These are phyloP conservation scores for Eragrostis tef DNA, from an alignment of 202 grass and related monocot genomes.

Conservation along the genomic window DNA sequence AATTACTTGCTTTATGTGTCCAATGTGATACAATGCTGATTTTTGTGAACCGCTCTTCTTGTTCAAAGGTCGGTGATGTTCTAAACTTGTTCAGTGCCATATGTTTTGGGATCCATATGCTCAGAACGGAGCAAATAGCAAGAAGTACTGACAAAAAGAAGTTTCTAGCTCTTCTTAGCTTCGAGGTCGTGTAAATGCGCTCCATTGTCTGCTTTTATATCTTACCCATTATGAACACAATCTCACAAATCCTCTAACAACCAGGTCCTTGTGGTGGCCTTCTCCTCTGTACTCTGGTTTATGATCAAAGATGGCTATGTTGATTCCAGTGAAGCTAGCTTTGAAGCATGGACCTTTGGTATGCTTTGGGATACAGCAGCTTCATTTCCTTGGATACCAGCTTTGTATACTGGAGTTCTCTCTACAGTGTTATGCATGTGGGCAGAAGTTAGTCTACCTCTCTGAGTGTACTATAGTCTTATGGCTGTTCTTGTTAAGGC, in stretches of 20 bases:
- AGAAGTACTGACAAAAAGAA: slow-evolving; percentile 82
- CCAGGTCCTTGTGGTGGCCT: slow-evolving; percentile 81
- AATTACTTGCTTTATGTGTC: neutral
- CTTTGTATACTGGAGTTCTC: slow-evolving; percentile 80
- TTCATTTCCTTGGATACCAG: slow-evolving; percentile 97
- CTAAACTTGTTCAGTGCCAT: slow-evolving; percentile 79
- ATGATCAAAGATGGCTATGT: slow-evolving; percentile 63
- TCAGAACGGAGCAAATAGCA: slow-evolving; percentile 87
- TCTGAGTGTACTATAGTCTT: slow-evolving; percentile 31
- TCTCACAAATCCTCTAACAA: slow-evolving; percentile 41
- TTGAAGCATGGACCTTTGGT: slow-evolving; percentile 55
- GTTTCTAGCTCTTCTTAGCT: slow-evolving; percentile 73
- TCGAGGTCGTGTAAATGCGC: slow-evolving; percentile 56
- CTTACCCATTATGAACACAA: slow-evolving; percentile 12
- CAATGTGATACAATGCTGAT: slow-evolving; percentile 19
- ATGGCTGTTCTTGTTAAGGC: neutral
- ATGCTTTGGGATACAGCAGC: slow-evolving; percentile 63
- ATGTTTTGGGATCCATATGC: slow-evolving; percentile 93
- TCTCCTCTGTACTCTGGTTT: slow-evolving; percentile 82
- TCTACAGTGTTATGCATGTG: slow-evolving; percentile 90
- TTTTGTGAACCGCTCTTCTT: slow-evolving; percentile 1
- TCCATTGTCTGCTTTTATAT: neutral
- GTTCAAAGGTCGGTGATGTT: slow-evolving; percentile 72
- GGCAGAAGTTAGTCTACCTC: slow-evolving; percentile 68
- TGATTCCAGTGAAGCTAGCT: slow-evolving; percentile 51